Base-by-base conservation (phyloP, 106 monocot species). In the Vanilla planifolia region DNA sequence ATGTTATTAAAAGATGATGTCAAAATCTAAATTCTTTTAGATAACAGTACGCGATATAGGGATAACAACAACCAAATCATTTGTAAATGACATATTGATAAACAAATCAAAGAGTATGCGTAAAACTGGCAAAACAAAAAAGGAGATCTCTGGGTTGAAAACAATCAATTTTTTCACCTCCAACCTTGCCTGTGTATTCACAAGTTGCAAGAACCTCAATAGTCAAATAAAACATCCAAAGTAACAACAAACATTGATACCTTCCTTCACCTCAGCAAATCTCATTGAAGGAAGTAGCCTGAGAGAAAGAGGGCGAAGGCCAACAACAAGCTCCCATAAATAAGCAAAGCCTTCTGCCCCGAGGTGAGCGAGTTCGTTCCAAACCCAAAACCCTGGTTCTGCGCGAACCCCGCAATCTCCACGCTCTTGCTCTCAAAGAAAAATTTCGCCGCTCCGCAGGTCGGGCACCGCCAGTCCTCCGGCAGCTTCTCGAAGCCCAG, bases 381-480 rank as follows among this genome's bases (percentile, higher is more conserved):
- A 1, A 93, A 43, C 10, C 93, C 93, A 37, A 89, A 93, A 64
- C 82, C 79, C 82, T 89, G 89, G 79, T 93, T 93, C 81, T 93
- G 60, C 8, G 81, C 93, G 37, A 93, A 93, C n/a, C 93, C 93
- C 0, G 93, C 93, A 46, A 93, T 75, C 77, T 93, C 93, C 25
- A 93, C 64, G 32, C 93, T 93, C 84, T 93, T 93, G 71, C 82
- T 89, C 53, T 60, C 63, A 66, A 93, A 93, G 74, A 93, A 93
- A 3, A 84, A 85, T 56, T 74, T 58, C 40, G 93, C 88, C 8
- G 93, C 93, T 4, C 88, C 93, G 68, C 93, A 93, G 4, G 89
- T 93, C 6, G 93, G 77, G 79, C 93, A 93, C 24, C 89, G 62
- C 93, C 93, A 93, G 60, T 93, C 93, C 24, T 89, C 89, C 0